Base-by-base conservation (phyloP, 2,329 filamentous ascomycete genomes). In the Parascedosporium putredinis region DNA sequence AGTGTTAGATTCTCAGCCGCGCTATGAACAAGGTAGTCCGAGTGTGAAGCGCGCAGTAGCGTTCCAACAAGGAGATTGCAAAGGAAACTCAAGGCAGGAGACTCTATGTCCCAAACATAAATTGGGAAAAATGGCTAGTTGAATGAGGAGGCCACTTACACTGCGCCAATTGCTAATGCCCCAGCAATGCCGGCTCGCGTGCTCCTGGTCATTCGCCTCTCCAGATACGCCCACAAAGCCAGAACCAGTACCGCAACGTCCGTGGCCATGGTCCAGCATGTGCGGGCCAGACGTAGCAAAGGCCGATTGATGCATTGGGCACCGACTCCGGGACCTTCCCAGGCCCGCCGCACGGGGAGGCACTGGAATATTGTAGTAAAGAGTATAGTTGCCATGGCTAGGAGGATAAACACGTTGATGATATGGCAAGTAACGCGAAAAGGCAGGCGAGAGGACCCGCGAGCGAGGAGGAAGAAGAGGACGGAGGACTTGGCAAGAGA, bases 291-390 rank as follows among this genome's bases (percentile, higher is more conserved):
- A 10, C 23, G 25, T 16, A 45, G 3, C 6, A 45, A n/a, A 4
- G 16, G 10, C 8, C 27, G 14, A 45, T 45, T 22, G n/a, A 45
- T n/a, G 18, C 43, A 45, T 12, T 31, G 25, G n/a, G 22, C 43
- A 3, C 24, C n/a, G 12, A 10, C 27, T 27, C 16, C n/a, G 22
- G 12, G 4, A 5, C 16, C 16, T 16, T 27, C 20, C 43, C 43
- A 45, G 12, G 27, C 23, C 18, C 43, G 25, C 27, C 18, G 20
- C 12, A 45, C 22, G 22, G 43, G 43, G 29, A 45, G 24, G 6
- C 43, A 45, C 24, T 45, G 43, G 18, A 45, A 31, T 25, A 45
- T 29, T 5, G 43, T 45, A 10, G 43, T 31, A 20, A 45, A 31
- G 20, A 45, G 14, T 45, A 45, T 27, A 14, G 43, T 31, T 23